Evolutionary conservation across 176 grass and related monocot genomes (phyloP), one percentile per base, ranked within the genome.

Genomic region (Metroxylon sagu): DNA sequence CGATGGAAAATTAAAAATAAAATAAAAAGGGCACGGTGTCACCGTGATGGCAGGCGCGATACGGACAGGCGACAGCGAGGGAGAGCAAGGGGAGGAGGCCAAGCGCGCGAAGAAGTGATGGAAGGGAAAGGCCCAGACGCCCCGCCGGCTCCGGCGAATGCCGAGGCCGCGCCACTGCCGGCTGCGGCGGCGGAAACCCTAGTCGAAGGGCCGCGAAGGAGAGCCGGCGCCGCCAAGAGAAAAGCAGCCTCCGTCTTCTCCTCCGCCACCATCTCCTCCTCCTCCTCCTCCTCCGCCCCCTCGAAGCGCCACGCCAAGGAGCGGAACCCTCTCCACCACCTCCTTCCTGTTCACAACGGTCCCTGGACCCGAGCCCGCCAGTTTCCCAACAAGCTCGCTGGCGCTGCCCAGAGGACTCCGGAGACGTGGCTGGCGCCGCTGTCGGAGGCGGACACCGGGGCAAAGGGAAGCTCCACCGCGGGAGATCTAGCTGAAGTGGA

Each of bases 231-330:
- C 26, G 75, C 75, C 29, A 98, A 98, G 87, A 87, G 93, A 49
- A 98, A 93, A 67, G 68, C 88, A 0, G 82, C 75, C 21, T 75
- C 93, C 21, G 21, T 23, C 21, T 23, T 23, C 21, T 23, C 21
- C 21, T 23, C 21, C 1, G 21, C 21, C 21, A 23, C 21, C 2
- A 17, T 65, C 28, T 6, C 63, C 7, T 5, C 62, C 0, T 26
- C 65, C 52, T 60, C 71, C 26, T 31, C 21, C 21, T 23, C 21
- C 21, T 23, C 75, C 57, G 70, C 82, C 16, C 79, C 89, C 52
- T 89, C 89, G 65, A 98, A 98, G 81, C 73, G 93, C 72, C 87
- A 86, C 26, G 82, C 81, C 70, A 98, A 92, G 88, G 93, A 98
- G 73, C 71, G 93, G 54, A 92, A 85, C 81, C 23, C 85, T 70